Base-by-base conservation (phyloP, 2,329 filamentous ascomycete genomes). In the Podosphaera leucotricha region DNA sequence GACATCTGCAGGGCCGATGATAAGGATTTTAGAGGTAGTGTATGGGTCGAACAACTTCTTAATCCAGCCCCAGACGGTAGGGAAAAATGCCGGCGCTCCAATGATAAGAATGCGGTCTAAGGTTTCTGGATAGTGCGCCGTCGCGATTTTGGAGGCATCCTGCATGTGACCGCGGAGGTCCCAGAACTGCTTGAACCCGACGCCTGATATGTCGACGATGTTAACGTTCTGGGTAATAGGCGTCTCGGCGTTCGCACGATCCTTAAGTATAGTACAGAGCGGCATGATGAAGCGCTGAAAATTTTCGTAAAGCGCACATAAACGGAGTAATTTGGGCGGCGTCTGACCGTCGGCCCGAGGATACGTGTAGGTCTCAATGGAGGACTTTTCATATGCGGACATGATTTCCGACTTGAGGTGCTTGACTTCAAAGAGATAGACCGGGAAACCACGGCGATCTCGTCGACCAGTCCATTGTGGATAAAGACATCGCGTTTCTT, bases 41-140 rank as follows among this genome's bases (percentile, higher is more conserved):
- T 85, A 84, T 6, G 86, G 86, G 63, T 86, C 80, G 56, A 93
- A 93, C 85, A 86, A 93, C 56, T 80, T 78, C 68, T 92, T 92
- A 62, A 92, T 72, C 84, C 85, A 93, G 51, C 81, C 76, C 86
- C 86, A 87, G 47, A 93, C 82, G 2, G 84, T 93, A 42, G 80
- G 80, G 66, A 93, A 93, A 69, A 92, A 93, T 39, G 71, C 65
- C 6, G 87, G 87, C 0, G 87, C 87, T 48, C 86, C 86, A 50
- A 94, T 84, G 55, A 95, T 80, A 57, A 78, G 84, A 60, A 80
- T 81, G 52, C 82, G 71, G 59, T 92, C 87, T 42, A 94, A 64
- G 0, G 86, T 95, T 63, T 95, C 87, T 0, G 87, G 87, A 59
- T 94, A 95, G 62, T 94, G 82, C 4, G 86, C 84, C 2, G 86